A percentile compares a stretch with the other conserved stretches of the same genome.
These are phyloP conservation scores for Gillenia trifoliata DNA, from an alignment of 306 rosid species.

Conservation along the genomic window DNA sequence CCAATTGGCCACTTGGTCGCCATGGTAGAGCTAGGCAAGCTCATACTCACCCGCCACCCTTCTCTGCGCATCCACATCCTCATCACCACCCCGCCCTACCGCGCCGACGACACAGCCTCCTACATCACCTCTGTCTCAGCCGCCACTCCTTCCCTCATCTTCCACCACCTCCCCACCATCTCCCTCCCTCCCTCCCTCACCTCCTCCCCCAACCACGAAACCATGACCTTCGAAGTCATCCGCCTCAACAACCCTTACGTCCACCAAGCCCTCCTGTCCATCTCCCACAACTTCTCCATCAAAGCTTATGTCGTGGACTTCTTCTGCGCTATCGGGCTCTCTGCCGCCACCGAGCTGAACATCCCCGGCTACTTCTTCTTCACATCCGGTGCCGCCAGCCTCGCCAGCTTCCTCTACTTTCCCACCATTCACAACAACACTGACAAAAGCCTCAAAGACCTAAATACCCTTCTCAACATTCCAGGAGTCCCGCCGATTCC, in stretches of 20 bases:
- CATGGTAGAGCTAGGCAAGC: slow-evolving; percentile 34
- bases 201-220: slow-evolving; percentile 19
- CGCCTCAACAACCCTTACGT: slow-evolving; percentile 12
- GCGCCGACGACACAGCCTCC: slow-evolving; percentile 15
- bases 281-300: slow-evolving; percentile 8
- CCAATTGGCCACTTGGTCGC: slow-evolving; percentile 34
- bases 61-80: slow-evolving; percentile 33
- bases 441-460: slow-evolving; percentile 18
- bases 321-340: slow-evolving; percentile 22
- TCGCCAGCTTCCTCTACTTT: neutral
- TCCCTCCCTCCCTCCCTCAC: slow-evolving; percentile 13
- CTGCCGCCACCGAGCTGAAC: slow-evolving; percentile 20
- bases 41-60: slow-evolving; percentile 28
- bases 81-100: slow-evolving; percentile 34
- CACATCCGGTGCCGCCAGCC: slow-evolving; percentile 25
- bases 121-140: slow-evolving; percentile 34
- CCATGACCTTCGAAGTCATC: slow-evolving; percentile 16
- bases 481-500: slow-evolving; percentile 20
- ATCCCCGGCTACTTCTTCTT: slow-evolving; percentile 32
- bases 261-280: slow-evolving; percentile 7
- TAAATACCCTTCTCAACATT: neutral
- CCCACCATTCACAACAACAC: slow-evolving; percentile 19
- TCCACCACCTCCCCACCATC: slow-evolving; percentile 27
- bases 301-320: slow-evolving; percentile 40
- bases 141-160: slow-evolving; percentile 23